phyloP scores from a whole-genome alignment of 768 basidiomycete genomes.

The Stropharia rugosoannulata region DNA sequence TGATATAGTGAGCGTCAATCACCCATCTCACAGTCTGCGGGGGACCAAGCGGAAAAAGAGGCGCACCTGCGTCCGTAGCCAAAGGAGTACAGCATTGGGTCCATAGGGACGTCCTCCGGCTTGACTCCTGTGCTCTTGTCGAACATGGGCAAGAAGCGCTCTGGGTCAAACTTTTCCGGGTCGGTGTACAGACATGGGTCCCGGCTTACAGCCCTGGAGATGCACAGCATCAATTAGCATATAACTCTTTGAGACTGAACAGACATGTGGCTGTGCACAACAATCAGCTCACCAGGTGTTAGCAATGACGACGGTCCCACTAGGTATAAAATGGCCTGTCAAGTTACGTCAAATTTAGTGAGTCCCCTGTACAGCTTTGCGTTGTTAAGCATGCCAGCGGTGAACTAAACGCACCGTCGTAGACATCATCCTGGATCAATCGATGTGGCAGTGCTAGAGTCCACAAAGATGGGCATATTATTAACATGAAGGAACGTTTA shows the following conservation, averaged over 20 bases:
- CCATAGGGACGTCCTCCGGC: slow-evolving; percentile 15
- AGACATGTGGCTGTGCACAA: too few relatives aligned
- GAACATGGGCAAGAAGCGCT: slow-evolving; percentile 25
- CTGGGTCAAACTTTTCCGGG: slow-evolving; percentile 24
- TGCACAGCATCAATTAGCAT: neutral
- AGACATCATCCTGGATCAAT: slow-evolving; percentile 17
- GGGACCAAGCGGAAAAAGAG: too few relatives aligned
- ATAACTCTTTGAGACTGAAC: neutral
- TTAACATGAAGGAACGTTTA: neutral
- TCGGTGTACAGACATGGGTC: slow-evolving; percentile 23
- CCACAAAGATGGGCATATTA: neutral
- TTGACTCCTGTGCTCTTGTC: slow-evolving; percentile 18
- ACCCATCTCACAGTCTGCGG: neutral
- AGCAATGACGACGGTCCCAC: slow-evolving; percentile 30
- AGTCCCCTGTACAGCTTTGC: neutral
- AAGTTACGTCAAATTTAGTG: slow-evolving; percentile 10
- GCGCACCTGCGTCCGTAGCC: slow-evolving; percentile 26
- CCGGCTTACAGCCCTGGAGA: slow-evolving; percentile 22
- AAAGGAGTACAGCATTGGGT: slow-evolving; percentile 23
- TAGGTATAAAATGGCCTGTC: slow-evolving; percentile 31
- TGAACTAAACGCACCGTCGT: slow-evolving; percentile 7
- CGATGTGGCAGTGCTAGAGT: slow-evolving; percentile 14
- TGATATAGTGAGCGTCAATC: neutral
- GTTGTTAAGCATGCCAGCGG: neutral
- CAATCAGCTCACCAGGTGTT: slow-evolving; percentile 24